Base-by-base conservation (phyloP, 257 asterid genomes). In the Solanum habrochaites region DNA sequence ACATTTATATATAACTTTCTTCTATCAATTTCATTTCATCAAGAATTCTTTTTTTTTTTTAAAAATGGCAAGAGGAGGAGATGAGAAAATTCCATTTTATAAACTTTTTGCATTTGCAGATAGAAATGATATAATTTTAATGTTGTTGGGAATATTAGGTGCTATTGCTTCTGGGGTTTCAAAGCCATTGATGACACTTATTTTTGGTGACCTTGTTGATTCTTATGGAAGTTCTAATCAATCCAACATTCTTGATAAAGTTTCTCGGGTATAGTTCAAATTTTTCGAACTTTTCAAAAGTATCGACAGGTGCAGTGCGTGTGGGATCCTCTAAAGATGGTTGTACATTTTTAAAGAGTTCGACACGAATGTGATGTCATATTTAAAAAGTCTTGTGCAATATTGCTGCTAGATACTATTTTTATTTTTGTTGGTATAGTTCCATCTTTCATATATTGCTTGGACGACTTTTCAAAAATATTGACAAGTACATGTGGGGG, bases 91-190 rank as follows among this genome's bases (percentile, higher is more conserved):
- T 9, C 88, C 88, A 32, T 73, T 84, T 35, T 43, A 45, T 74
- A 86, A 78, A 85, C 85, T 92, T 47, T 89, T 89, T 58, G 31
- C 45, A 10, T 86, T 88, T 86, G 93, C 95, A 27, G 95, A 91
- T 52, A 78, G 81, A 14, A 7, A 72, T 8, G 95, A 92, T 84
- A 83, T 87, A 18, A 14, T 87, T 15, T 88, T 92, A 69, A 92
- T 92, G 93, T 49, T 90, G 16, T 6, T 91, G 6, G 95, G 95
- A 11, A 78, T 91, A 60, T 88, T 92, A 3, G 91, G 90, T 43
- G 93, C 95, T 70, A 47, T 91, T 66, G 92, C 40, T 1, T 91
- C 89, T 35, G 95, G 94, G 6, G 81, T 89, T 47, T 81, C 92
- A 14, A 90, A 88, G n/a, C 95, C 92, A 8, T n/a, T 91, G 9